Evolutionary conservation across 2,329 filamentous ascomycete species (phyloP), one percentile per base, ranked within the genome.

Genomic region (Harringtonia lauricola): DNA sequence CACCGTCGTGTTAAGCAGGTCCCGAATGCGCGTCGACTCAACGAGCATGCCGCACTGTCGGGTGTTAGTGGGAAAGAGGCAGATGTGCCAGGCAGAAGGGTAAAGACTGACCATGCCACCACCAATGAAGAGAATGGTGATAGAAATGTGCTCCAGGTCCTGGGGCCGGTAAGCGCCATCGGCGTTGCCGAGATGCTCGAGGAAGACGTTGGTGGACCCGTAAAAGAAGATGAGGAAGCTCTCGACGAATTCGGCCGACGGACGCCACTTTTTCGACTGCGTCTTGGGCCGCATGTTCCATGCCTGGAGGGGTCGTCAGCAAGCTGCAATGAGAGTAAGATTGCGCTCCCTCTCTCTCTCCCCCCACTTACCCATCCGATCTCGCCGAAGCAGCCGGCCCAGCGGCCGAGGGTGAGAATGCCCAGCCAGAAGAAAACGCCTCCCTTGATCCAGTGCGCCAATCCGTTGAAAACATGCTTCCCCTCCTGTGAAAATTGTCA

Each of bases 361-460:
- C n/a, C n/a, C 66, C 57, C 52, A 74, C 72, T n/a, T n/a, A n/a
- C n/a, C 90, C 90, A 96, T 51, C 90, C 90, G 45, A 90, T 74
- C 47, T 95, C 86, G 46, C 84, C 81, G 59, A 94, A 96, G 59
- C 84, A 85, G 22, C 90, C 90, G 57, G 88, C 79, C 83, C 87
- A 95, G 44, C 90, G 81, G 26, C 87, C 88, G 4, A 96, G 71
- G 0, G 86, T 94, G 47, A 95, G 65, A 18, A 95, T 64, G 9
- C 90, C 90, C 50, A 94, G 86, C 81, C 86, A 92, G 65, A 95
- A 87, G 68, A 96, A 96, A 43, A 96, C 83, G 4, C 86, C 86
- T 37, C 90, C 90, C 60, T 96, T 96, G 60, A 95, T 80, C 67
- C 86, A 95, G 58, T 96, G 90, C 8, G 90, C 90, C 35, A 95